Base-by-base conservation (phyloP, 352 stramenopile species). In the Pythium utonaiense region DNA sequence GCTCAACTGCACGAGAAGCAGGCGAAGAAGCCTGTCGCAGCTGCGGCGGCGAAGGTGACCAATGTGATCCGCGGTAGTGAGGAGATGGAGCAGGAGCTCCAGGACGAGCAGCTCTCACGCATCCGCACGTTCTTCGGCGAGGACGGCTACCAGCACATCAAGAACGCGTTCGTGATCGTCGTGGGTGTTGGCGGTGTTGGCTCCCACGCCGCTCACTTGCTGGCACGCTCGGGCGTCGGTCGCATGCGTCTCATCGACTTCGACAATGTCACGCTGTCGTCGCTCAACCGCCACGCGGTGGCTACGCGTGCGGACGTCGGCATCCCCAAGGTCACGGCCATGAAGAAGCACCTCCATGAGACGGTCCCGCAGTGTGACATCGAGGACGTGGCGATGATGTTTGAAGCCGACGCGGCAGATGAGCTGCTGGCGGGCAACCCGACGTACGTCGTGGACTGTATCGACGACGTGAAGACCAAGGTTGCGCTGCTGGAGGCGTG, bases 401-500 rank as follows among this genome's bases (percentile, higher is more conserved):
- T 98, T 41, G 78, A 88, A 34, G 82, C 69, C 40, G 71, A 63
- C 28, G 78, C 71, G 17, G 91, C 91, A 21, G 80, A 93, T 5
- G 69, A 88, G 24, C 77, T 98, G 42, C 76, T 98, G 24, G 82
- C 77, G 42, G 78, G 78, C 21, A 86, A 80, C 69, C 94, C 79
- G 72, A 98, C 85, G 66, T 98, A 91, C 53, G 89, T 99, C 21
- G 74, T 99, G 64, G 97, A 99, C 74, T 99, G 96, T 61, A 99
- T 99, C 72, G 98, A 99, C 74, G 97, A 99, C 78, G 88, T 98
- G 30, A 95, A 91, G 48, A 99, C 97, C 44, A 99, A 99, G 71
- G 79, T 90, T 3, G 83, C 94, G 38, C 80, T 99, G 22, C 74
- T 99, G 19, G 81, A 88, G 25, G 78, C 95, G 38, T 98, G 95